Base-by-base conservation (phyloP, 148 eudicot species). In the Simmondsia chinensis region DNA sequence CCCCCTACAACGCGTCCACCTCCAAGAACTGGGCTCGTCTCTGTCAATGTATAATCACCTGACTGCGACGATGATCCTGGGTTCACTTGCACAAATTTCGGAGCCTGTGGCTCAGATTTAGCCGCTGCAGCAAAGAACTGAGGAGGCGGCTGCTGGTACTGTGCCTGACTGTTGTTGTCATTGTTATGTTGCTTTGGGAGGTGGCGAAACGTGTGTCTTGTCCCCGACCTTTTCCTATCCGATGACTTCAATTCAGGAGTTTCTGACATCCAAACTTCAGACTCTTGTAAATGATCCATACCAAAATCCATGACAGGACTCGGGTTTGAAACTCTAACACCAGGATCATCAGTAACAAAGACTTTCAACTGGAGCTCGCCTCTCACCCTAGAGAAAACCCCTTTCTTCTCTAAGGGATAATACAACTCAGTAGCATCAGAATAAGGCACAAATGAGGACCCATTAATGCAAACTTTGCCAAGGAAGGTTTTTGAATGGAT, bases 291-390 rank as follows among this genome's bases (percentile, higher is more conserved):
- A 34, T 59, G 68, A 41, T 36, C 25, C n/a, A 63, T 37, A 44
- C 13, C 53, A 1, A 48, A 42, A 43, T 59, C 59, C 76, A 54
- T 64, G 19, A 32, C 39, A 50, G 68, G 69, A 64, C 58, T 18
- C 11, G 87, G 77, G 33, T 36, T 56, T 1, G 87, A 68, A 13
- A 74, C 44, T 42, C 29, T 50, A 20, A 75, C 29, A 15, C 68
- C 50, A 12, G 87, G 87, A 43, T 80, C 64, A 39, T 71, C 63
- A 0, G 91, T 84, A 15, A 73, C 17, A 50, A 65, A 88, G 23
- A 88, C 91, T 60, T 78, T 88, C 12, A 88, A 60, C 15, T 79
- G 81, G 25, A 88, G 97, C 56, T 88, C 94, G 11, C 97, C 97
- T 54, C 68, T 78, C 4, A 73, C 80, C 50, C 82, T 69, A 10